These are phyloP conservation scores for Solanum tarijense DNA, from an alignment of 257 asterid species.

Conservation along the genomic window DNA sequence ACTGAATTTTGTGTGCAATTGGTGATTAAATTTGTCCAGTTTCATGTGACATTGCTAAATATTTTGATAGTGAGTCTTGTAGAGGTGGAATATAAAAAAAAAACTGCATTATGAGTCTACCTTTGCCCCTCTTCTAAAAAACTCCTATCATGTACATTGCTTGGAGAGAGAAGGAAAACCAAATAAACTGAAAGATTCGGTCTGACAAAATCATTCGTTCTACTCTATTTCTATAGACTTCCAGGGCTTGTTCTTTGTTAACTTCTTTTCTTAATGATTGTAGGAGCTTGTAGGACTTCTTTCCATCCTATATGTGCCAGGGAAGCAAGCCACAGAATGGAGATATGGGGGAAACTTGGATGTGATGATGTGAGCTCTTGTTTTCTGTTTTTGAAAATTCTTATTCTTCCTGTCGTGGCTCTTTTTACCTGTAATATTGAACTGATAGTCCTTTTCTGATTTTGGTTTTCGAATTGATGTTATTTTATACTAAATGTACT, in stretches of 20 bases:
- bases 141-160: neutral
- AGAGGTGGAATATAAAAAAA: neutral
- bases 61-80: neutral
- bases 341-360: conserved; percentile 96
- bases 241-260: conserved; percentile 12
- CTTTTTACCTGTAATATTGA: neutral
- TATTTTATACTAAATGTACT: neutral
- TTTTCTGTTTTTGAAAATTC: neutral
- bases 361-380: conserved; percentile 68
- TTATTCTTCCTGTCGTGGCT: neutral
- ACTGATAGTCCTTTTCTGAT: neutral
- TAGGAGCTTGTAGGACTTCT: conserved; percentile 97
- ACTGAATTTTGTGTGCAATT: neutral
- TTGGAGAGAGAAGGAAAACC: neutral
- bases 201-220: neutral
- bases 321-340: conserved; percentile 91
- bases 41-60: neutral
- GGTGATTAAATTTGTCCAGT: neutral
- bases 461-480: neutral
- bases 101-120: neutral
- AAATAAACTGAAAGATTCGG: neutral
- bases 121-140: neutral
- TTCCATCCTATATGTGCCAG: conserved; percentile 99
- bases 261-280: conserved; percentile 20
- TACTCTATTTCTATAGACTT: neutral